These are phyloP conservation scores for Lunasporangiospora selenospora DNA, from an alignment of 192 early-diverging fungal species.

Conservation along the genomic window DNA sequence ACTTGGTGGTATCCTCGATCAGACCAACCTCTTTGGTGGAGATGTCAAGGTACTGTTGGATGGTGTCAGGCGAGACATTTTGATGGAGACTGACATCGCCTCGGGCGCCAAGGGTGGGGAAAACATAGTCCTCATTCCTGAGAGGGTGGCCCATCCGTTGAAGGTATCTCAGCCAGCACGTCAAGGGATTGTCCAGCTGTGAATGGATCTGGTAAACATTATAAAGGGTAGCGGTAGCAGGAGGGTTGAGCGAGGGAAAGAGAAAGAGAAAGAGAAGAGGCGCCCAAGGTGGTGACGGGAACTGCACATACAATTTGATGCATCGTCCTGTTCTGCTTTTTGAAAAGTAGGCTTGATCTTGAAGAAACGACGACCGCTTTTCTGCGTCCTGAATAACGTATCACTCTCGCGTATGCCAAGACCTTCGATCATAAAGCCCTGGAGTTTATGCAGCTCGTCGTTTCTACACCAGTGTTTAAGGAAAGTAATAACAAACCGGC, in stretches of 20 bases:
- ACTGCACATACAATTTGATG: conserved; percentile 3
- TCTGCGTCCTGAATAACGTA: background rate
- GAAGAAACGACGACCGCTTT: conserved; percentile 1
- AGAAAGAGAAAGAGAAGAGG: no score
- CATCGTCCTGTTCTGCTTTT: conserved; percentile 15
- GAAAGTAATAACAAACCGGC: no score
- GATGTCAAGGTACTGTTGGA: background rate
- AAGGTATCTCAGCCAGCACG: conserved; percentile 10
- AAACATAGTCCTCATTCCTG: conserved; percentile 6
- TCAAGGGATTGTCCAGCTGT: no score
- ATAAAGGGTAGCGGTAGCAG: no score
- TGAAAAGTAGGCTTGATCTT: conserved; percentile 4
- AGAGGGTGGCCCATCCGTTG: background rate
- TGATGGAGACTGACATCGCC: background rate
- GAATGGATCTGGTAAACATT: no score
- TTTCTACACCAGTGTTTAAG: conserved; percentile 13
- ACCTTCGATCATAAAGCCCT: conserved; percentile 5
- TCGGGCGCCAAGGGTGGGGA: background rate
- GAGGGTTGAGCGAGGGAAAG: no score
- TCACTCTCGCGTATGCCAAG: no score
- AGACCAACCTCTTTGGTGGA: background rate
- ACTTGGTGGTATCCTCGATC: background rate
- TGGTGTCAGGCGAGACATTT: background rate
- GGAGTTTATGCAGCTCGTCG: conserved; percentile 2
- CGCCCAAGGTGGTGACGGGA: no score